Conservation (phyloP, 2,329 filamentous ascomycete species). For the Aspergillus felis region DNA sequence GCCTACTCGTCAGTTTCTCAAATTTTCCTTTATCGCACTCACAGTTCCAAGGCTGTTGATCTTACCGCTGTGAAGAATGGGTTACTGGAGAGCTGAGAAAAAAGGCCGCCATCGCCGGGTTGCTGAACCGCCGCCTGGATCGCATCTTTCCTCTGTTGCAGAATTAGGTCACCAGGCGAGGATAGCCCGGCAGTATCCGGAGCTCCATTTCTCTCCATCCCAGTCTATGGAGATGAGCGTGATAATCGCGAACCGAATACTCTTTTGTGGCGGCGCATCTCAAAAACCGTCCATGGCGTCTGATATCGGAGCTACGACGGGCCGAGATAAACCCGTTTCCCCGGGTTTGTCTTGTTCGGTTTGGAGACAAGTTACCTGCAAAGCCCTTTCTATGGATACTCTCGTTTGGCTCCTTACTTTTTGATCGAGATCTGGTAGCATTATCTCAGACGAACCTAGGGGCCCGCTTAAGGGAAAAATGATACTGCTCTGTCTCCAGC, state of each 20-base stretch:
- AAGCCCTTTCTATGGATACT: not conserved
- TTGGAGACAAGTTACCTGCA: not conserved
- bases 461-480: too few relatives aligned
- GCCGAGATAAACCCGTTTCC: conserved; percentile 15
- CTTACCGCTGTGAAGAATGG: conserved; percentile 50
- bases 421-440: not conserved
- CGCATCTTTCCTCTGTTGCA: conserved; percentile 33
- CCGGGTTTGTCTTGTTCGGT: not conserved
- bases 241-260: conserved; percentile 9
- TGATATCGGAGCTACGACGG: conserved; percentile 30
- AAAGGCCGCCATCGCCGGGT: conserved; percentile 37
- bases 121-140: conserved; percentile 24
- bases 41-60: not conserved
- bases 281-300: conserved; percentile 15
- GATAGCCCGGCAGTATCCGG: conserved; percentile 24
- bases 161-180: conserved; percentile 33
- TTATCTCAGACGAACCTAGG: not conserved
- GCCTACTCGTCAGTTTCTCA: not conserved
- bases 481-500: too few relatives aligned
- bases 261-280: conserved; percentile 1
- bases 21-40: not conserved
- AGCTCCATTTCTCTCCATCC: conserved; percentile 37
- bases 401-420: not conserved
- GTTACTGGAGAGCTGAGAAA: conserved; percentile 45
- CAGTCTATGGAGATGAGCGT: conserved; percentile 13